A percentile compares a stretch with the other conserved stretches of the same genome.
Evolutionary conservation across 345 rosid species (phyloP).

Genomic region (Citrus inodora): DNA sequence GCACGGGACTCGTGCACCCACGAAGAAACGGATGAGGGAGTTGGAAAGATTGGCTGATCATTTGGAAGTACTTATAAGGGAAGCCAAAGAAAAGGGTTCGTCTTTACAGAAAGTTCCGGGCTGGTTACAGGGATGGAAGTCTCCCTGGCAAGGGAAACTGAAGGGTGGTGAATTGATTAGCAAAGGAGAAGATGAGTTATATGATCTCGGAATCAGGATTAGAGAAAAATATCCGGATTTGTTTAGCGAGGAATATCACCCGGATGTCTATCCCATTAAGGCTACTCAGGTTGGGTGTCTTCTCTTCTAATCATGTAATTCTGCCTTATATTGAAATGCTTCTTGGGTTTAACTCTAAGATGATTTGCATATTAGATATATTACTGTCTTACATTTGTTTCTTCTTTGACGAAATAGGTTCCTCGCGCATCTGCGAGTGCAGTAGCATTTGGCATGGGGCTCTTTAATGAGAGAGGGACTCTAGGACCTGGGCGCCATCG

Average conservation of each 20-base stretch:
- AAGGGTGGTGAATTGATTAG: conserved; percentile 76
- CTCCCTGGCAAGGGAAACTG: conserved; percentile 85
- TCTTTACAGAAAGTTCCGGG: conserved; percentile 51
- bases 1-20: conserved; percentile 95
- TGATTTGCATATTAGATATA: not conserved
- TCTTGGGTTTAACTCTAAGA: not conserved
- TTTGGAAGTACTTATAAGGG: conserved; percentile 50
- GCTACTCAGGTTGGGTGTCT: conserved; percentile 65
- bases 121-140: conserved; percentile 70
- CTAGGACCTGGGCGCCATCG: conserved; percentile 77
- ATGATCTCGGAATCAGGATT: conserved; percentile 68
- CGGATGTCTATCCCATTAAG: conserved; percentile 70
- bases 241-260: conserved; percentile 80
- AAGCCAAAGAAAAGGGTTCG: conserved; percentile 46
- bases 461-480: conserved; percentile 72
- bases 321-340: not conserved
- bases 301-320: not conserved
- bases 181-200: conserved; percentile 81
- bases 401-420: conserved; percentile 41
- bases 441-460: conserved; percentile 96
- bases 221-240: conserved; percentile 66
- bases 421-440: conserved; percentile 97
- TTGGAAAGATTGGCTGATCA: conserved; percentile 61
- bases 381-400: not conserved
- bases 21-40: conserved; percentile 78